Base-by-base conservation (phyloP, 2,329 filamentous ascomycete genomes). In the Fusarium verticillioides region DNA sequence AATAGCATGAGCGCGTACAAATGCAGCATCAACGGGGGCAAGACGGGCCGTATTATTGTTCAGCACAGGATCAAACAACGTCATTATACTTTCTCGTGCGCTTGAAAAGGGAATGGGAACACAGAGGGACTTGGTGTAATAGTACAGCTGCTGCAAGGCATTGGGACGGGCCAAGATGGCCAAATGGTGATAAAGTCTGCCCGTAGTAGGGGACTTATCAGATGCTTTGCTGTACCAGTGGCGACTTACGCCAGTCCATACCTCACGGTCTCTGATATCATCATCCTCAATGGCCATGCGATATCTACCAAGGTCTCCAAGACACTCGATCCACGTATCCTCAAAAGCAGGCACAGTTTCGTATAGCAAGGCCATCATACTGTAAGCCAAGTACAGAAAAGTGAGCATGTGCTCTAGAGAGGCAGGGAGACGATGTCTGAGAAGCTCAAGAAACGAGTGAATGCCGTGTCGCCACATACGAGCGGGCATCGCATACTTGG, bases 381-480 rank as follows among this genome's bases (percentile, higher is more conserved):
- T 93, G 73, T 98, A 98, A 0, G 95, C 92, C 21, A 96, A 82
- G 70, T 97, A 97, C 2, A 98, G 94, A 62, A 97, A 98, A 0
- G 91, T 91, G 0, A 97, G 84, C 95, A 98, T 98, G 62, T 97
- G 93, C 56, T 98, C 95, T 2, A 95, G 83, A 4, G 93, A 95
- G 0, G 86, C 87, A 0, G 95, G 96, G 0, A 97, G 84, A 5
- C 91, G 88, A 72, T 94, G 90, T 1, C 94, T 86, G 0, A 97
- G 81, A 1, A 97, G 80, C 73, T 97, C 94, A 0, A 97, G 85
- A 64, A 96, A 96, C 0, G 90, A 91, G 78, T 97, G 94, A 7
- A 98, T 98, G 0, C 94, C 96, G 75, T 97, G 94, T 0, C 94
- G 88, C 96, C 96, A 98, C 93, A 98, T 96, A 0, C 96, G 86